Conservation (phyloP, 2,329 filamentous ascomycete genomes). For the Lasiodiplodia theobromae region DNA sequence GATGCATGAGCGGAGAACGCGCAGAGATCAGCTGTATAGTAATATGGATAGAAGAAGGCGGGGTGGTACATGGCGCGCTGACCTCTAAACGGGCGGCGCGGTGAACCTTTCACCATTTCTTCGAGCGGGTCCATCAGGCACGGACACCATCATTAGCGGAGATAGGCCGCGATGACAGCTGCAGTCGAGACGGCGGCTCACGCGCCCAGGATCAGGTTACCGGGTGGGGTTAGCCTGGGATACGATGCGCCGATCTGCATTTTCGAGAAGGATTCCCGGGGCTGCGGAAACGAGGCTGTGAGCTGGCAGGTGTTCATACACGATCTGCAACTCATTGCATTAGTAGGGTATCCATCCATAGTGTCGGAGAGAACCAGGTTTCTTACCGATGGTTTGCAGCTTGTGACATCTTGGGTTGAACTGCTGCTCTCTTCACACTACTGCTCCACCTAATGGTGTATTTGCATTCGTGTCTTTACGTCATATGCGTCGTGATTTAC, state of each 20-base stretch:
- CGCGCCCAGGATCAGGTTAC: conserved; percentile 1
- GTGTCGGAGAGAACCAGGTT: background rate
- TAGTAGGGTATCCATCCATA: background rate
- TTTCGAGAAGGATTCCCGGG: background rate
- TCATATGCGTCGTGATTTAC: conserved; percentile 23
- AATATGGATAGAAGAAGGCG: background rate
- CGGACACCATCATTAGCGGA: background rate
- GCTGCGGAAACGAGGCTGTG: background rate
- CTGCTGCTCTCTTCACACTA: background rate
- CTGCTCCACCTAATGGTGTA: background rate
- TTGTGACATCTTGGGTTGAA: background rate
- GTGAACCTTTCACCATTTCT: conserved; percentile 7
- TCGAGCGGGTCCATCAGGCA: background rate
- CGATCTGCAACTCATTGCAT: background rate
- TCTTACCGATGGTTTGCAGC: background rate
- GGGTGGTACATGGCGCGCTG: background rate
- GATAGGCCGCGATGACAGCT: background rate
- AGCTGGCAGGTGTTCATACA: background rate
- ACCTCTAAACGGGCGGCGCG: background rate
- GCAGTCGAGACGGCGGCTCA: conserved; percentile 2
- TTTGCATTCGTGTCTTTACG: conserved; percentile 16
- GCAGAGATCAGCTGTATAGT: no score
- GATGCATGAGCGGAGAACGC: background rate
- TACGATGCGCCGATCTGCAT: background rate
- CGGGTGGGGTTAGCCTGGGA: background rate